Evolutionary conservation across 2,329 filamentous ascomycete species (phyloP), one percentile per base, ranked within the genome.

Genomic region (Macrophomina phaseolina): DNA sequence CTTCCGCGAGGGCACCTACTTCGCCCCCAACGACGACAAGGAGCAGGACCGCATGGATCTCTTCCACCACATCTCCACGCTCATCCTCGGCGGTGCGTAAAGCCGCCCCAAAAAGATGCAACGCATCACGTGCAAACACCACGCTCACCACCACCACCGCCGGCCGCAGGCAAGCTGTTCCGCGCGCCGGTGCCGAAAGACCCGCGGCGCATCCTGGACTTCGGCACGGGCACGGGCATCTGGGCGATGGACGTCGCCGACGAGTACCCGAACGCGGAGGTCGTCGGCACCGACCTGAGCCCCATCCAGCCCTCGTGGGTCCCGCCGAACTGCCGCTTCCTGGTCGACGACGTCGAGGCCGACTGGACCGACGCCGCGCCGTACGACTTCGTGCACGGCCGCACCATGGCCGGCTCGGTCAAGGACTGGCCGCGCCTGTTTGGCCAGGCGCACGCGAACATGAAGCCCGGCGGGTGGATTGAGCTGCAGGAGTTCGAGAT

Each of bases 301-400:
- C 79, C 80, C 16, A 81, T 65, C 51, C 67, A 68, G 36, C 65
- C 79, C 1, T 68, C 66, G 34, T 76, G 78, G 73, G 74, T 80
- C 1, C 78, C 79, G 0, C 72, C 76, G 2, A 81, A 81, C 67
- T 72, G 73, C 51, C 68, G 70, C 5, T 81, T 80, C 68, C 72
- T 79, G 23, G 72, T 81, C 53, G 79, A 81, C 66, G 78, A 81
- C 52, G 69, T 74, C 40, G 74, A 71, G 8, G 60, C 69, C 11
- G 79, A 83, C 12, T 66, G 64, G 64, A 12, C 42, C 28, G 52
- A 61, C 8, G n/a, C 32, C 28, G 45, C 42, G 64, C n/a, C 2
- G n/a, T 89, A 86, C 71, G 87, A 90, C 73, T 84, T 85, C 69
- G 84, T 90, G 81, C 81, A 85, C 81, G 73, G 82, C 72, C 73